Evolutionary conservation across 352 stramenopile genomes (phyloP).

Genomic region (Pythium utonaiense): DNA sequence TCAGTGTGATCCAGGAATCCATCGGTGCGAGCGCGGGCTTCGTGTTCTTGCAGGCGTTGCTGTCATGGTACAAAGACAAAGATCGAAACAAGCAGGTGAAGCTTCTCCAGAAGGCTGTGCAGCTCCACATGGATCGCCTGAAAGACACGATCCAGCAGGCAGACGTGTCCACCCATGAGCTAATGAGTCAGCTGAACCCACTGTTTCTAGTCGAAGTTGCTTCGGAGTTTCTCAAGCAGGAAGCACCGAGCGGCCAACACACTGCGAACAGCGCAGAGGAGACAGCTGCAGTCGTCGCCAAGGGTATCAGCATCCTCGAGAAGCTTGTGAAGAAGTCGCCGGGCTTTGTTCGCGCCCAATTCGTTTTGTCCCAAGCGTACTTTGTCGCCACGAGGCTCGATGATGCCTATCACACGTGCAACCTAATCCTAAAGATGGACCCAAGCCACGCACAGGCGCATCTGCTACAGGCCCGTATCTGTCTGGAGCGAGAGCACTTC

Average conservation of each 20-base stretch:
- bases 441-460: constrained; percentile 66
- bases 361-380: constrained; percentile 78
- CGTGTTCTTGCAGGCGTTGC: constrained; percentile 80
- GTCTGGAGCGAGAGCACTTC: constrained; percentile 74
- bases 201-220: constrained; percentile 88
- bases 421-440: constrained; percentile 81
- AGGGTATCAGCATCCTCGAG: constrained; percentile 77
- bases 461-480: constrained; percentile 81
- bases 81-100: constrained; percentile 66
- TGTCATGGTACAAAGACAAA: constrained; percentile 78
- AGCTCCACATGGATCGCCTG: constrained; percentile 82
- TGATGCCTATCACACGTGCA: constrained; percentile 75
- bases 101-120: constrained; percentile 68
- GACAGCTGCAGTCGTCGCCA: constrained; percentile 21
- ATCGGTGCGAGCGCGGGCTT: constrained; percentile 78
- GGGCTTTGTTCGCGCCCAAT: constrained; percentile 80
- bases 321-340: constrained; percentile 82
- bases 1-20: constrained; percentile 87
- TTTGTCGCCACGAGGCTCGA: constrained; percentile 69
- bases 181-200: constrained; percentile 80
- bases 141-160: constrained; percentile 58
- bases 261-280: constrained; percentile 4
- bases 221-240: constrained; percentile 66
- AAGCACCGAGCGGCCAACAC: constrained; percentile 20
- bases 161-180: constrained; percentile 67